Base-by-base conservation (phyloP, 139 green algal genomes). In the Parachlorella kessleri region DNA sequence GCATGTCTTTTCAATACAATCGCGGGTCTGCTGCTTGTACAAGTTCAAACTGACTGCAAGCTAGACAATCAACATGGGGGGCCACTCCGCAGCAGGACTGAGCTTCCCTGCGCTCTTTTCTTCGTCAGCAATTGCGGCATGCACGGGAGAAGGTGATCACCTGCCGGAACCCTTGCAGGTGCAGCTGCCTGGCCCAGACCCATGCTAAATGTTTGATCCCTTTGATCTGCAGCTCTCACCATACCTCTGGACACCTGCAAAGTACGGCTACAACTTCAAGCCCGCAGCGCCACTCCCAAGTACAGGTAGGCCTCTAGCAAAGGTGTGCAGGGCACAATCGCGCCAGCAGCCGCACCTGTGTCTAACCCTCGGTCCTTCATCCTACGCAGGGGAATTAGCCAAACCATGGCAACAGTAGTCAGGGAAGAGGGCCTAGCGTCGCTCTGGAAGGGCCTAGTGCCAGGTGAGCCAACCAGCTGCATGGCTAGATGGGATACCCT, bases 191-290 rank as follows among this genome's bases (percentile, higher is more conserved):
- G n/a, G n/a, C n/a, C n/a, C n/a, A n/a, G n/a, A n/a, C n/a, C n/a
- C n/a, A n/a, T n/a, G n/a, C n/a, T n/a, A n/a, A n/a, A n/a, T n/a
- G n/a, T n/a, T n/a, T n/a, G n/a, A n/a, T n/a, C n/a, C n/a, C n/a
- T n/a, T n/a, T n/a, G n/a, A n/a, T n/a, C n/a, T n/a, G n/a, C n/a
- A n/a, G n/a, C n/a, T 1, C 66, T 89, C 14, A 98, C 94, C 3
- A 81, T 98, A 6, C 95, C 95, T 0, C 81, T 98, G 14, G 95
- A 98, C 83, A 98, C 95, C 8, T 93, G 93, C 38, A 99, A 99
- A 70, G 95, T 99, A 23, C 67, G 94, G 28, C 81, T 99, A 42
- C 95, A 99, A 77, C 73, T 98, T 10, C 95, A 99, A 72, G 55
- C 24, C 6, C 77, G 71, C 6, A 78, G 70, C 2, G 55, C 80